Base-by-base conservation (phyloP, 306 rosid genomes). In the Geum urbanum region DNA sequence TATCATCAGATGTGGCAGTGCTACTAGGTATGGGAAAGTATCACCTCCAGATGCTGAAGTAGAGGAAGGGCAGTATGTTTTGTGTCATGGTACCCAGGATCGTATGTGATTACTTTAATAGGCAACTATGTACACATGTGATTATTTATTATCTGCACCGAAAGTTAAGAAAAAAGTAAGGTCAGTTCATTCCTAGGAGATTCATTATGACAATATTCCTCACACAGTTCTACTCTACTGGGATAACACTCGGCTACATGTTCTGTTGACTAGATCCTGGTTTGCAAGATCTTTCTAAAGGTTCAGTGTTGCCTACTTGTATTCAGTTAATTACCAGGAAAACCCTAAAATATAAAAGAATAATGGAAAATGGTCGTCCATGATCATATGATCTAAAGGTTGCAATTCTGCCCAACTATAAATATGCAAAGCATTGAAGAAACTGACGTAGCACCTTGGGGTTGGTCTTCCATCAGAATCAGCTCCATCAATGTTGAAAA, bases 381-480 rank as follows among this genome's bases (percentile, higher is more conserved):
- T 60, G 63, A 70, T 48, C 14, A 67, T 58, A 39, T 24, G 53
- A 45, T 41, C 54, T 9, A 4, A 65, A 43, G 62, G 32, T 27
- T 27, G 32, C 32, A 41, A 41, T 56, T 70, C 39, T 44, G 22
- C 19, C 12, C 18, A 41, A 70, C 24, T 9, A 53, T 9, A 16
- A 15, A 27, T 53, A 27, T 20, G 5, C 20, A 44, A 13, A 74
- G 44, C n/a, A n/a, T 10, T 9, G 14, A 39, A 66, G 52, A 48
- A 80, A 67, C 74, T 53, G 32, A 75, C 80, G 66, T 20, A 74
- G 69, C 62, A 92, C 96, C 98, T 88, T 2, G 98, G 98, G 48
- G 98, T 92, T 56, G 98, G 98, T 83, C 96, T 84, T 78, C 98
- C 98, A 79, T 92, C 97, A 24, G 98, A 90, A 84, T 97, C 98